phyloP scores from a whole-genome alignment of 352 stramenopile genomes.

The Pythium aphanidermatum region DNA sequence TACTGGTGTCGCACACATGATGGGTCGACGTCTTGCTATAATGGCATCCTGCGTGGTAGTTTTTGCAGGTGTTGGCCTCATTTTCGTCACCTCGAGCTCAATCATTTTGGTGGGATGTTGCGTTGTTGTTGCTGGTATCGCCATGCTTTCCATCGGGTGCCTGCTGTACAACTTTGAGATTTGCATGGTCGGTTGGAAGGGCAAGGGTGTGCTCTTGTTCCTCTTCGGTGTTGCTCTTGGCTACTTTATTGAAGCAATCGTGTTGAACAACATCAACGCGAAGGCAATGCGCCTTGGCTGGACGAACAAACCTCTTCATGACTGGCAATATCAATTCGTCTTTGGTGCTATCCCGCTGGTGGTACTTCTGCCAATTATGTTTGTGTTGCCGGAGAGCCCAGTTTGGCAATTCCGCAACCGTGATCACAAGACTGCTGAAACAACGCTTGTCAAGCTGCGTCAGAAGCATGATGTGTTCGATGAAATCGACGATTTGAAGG shows the following conservation, averaged over 20 bases:
- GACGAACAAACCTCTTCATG: constrained; percentile 58
- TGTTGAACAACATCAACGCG: constrained; percentile 68
- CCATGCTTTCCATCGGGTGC: constrained; percentile 72
- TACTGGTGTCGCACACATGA: constrained; percentile 38
- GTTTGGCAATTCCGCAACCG: constrained; percentile 70
- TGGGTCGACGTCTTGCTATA: constrained; percentile 67
- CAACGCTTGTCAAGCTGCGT: constrained; percentile 53
- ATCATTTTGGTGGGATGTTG: constrained; percentile 71
- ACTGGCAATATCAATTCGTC: constrained; percentile 80
- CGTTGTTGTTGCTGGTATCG: constrained; percentile 51
- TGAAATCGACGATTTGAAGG: constrained; percentile 62
- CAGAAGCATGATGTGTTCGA: constrained; percentile 82
- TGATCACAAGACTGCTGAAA: constrained; percentile 62
- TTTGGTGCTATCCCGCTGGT: constrained; percentile 67
- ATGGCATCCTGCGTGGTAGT: constrained; percentile 49
- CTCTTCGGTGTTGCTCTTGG: constrained; percentile 56
- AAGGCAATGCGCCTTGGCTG: constrained; percentile 57
- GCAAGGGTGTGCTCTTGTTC: constrained; percentile 84
- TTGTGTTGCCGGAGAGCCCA: constrained; percentile 70
- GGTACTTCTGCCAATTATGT: constrained; percentile 46
- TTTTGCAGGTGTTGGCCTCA: constrained; percentile 51
- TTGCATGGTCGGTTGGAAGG: constrained; percentile 81
- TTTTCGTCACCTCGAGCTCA: constrained; percentile 61
- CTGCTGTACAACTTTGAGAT: constrained; percentile 87
- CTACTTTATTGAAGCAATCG: constrained; percentile 72